Evolutionary conservation across 352 stramenopile genomes (phyloP), one percentile per base, ranked within the genome.

Genomic region (Phytophthora rubi): DNA sequence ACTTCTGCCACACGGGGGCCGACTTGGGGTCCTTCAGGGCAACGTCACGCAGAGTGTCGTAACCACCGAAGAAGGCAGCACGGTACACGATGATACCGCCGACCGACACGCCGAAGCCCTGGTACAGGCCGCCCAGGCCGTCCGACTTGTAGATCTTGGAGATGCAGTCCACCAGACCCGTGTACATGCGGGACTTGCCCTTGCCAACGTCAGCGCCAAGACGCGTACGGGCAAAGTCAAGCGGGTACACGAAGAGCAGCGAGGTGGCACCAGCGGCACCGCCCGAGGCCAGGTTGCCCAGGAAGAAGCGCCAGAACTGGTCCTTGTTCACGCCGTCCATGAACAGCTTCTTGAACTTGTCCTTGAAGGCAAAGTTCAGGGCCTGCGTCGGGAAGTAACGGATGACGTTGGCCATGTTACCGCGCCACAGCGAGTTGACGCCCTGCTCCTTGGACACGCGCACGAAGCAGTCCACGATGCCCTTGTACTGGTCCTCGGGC

Each of bases 41-140:
- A 42, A 97, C 61, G 74, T 98, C 96, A 82, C 94, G 97, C 53
- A 98, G 78, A 26, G 97, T 99, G 78, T 99, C 97, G 88, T 99
- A 99, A 79, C 98, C 90, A 82, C 97, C 97, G 78, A 99, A 99
- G 92, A 99, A 99, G 33, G 92, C 93, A 64, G 96, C 97, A 89
- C 98, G 97, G 97, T 99, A 99, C 68, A 98, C 94, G 73, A 99
- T 99, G 83, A 97, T 99, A 93, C 98, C 98, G 82, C 97, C 88
- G 60, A 99, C 90, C 56, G 97, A 99, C 53, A 99, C 92, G 77
- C 97, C 97, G 73, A 99, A 99, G 82, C 98, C 98, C 78, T 99
- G 98, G 94, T 99, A 99, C 56, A 99, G 86, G 54, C 92, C 92
- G 61, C 86, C 75, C 30, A 97, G 35, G 53, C 97, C 97, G 70